Percentiles rank a stretch among this genome's conserved stretches.
These are phyloP conservation scores for Schoenoplectus triqueter DNA, from an alignment of 202 grass and related monocot species.

Conservation along the genomic window DNA sequence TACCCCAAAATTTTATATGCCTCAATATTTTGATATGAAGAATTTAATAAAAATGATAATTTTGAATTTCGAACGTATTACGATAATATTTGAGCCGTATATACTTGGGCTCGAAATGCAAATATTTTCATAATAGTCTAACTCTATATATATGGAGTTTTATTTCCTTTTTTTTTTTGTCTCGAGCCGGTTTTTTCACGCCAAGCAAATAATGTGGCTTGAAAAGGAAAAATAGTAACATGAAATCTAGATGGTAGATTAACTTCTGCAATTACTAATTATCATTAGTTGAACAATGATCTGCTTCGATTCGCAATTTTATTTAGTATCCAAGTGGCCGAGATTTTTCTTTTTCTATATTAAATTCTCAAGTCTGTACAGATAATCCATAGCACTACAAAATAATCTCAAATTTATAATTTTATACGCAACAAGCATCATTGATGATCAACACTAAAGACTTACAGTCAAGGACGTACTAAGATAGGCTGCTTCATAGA, in stretches of 20 bases:
- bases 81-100: too few relatives aligned
- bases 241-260: not conserved
- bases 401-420: not conserved
- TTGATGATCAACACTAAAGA: not conserved
- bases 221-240: not conserved
- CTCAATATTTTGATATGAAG: too few relatives aligned
- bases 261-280: not conserved
- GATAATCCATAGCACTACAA: not conserved
- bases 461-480: not conserved
- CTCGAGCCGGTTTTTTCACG: not conserved
- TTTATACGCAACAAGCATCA: not conserved
- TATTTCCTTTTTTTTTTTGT: not conserved
- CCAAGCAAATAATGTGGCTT: slow-evolving; percentile 2
- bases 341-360: not conserved
- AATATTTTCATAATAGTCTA: too few relatives aligned
- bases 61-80: too few relatives aligned
- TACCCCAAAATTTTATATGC: too few relatives aligned
- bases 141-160: too few relatives aligned
- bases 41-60: too few relatives aligned
- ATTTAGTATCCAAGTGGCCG: not conserved
- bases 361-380: not conserved
- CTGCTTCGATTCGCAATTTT: not conserved
- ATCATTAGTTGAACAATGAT: slow-evolving; percentile 4
- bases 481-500: not conserved
- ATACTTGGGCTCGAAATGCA: too few relatives aligned